Percentiles rank a stretch among this genome's conserved stretches.
These are phyloP conservation scores for Collybiopsis luxurians DNA, from an alignment of 768 basidiomycete genomes.

Conservation along the genomic window DNA sequence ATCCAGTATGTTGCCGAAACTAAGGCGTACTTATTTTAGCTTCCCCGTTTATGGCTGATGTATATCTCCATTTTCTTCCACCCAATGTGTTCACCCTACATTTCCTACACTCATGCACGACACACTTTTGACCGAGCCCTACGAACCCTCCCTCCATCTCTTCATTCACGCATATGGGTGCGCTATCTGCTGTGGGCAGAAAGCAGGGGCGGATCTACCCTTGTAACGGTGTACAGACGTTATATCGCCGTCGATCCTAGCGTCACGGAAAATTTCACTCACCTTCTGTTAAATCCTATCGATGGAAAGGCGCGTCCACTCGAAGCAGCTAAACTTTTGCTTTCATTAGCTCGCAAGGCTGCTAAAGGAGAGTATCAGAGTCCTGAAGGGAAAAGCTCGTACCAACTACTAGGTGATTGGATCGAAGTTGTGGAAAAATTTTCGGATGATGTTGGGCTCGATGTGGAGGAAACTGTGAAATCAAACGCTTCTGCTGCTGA, in stretches of 20 bases:
- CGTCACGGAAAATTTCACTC: slow-evolving; percentile 76
- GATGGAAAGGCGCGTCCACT: slow-evolving; percentile 69
- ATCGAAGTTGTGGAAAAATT: slow-evolving; percentile 87
- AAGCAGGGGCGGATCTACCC: slow-evolving; percentile 71
- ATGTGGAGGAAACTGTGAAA: slow-evolving; percentile 67
- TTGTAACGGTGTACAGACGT: slow-evolving; percentile 81
- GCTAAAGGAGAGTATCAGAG: slow-evolving; percentile 79
- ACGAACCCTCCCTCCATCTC: slow-evolving; percentile 88
- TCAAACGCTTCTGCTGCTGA: slow-evolving; percentile 51
- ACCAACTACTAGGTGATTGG: slow-evolving; percentile 91
- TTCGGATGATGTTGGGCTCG: slow-evolving; percentile 90
- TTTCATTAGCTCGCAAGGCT: slow-evolving; percentile 82
- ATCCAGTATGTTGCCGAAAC: slow-evolving; percentile 1
- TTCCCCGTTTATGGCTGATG: slow-evolving; percentile 92
- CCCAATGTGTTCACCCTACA: slow-evolving; percentile 77
- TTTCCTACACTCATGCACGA: slow-evolving; percentile 89
- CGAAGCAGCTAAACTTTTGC: slow-evolving; percentile 89
- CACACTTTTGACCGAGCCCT: slow-evolving; percentile 93
- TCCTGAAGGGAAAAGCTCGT: slow-evolving; percentile 92
- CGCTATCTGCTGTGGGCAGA: slow-evolving; percentile 94
- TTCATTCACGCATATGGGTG: slow-evolving; percentile 91
- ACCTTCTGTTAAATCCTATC: slow-evolving; percentile 61
- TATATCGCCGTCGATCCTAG: slow-evolving; percentile 83
- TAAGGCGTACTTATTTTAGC: slow-evolving; percentile 38
- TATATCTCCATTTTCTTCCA: slow-evolving; percentile 91